Conservation (phyloP, 2,329 filamentous ascomycete genomes). For the Clarireedia sp. region DNA sequence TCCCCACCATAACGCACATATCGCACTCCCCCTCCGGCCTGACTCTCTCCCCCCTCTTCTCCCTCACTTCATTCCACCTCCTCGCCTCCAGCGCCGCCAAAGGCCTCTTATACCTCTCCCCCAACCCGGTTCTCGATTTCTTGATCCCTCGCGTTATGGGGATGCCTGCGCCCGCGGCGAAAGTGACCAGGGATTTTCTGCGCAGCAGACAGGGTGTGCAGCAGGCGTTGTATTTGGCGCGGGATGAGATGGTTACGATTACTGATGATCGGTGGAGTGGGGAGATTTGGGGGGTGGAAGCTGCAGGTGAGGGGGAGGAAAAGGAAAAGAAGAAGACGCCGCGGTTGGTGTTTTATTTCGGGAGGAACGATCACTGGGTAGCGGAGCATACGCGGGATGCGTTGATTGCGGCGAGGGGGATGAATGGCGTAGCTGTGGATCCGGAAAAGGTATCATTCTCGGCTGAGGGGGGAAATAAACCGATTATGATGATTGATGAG, state of each 20-base stretch:
- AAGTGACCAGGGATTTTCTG: conserved; percentile 46
- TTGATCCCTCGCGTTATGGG: conserved; percentile 38
- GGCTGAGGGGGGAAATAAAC: not conserved
- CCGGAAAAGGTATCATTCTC: not conserved
- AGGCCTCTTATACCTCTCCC: conserved; percentile 35
- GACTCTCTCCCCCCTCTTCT: conserved; percentile 39
- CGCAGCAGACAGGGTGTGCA: conserved; percentile 49
- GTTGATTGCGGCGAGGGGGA: conserved; percentile 41
- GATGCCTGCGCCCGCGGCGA: conserved; percentile 42
- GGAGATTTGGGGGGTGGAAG: conserved; percentile 47
- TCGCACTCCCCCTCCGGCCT: conserved; percentile 52
- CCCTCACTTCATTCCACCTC: conserved; percentile 26
- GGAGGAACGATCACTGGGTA: conserved; percentile 55
- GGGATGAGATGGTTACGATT: conserved; percentile 53
- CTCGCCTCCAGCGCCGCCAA: conserved; percentile 19
- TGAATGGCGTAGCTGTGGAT: conserved; percentile 37
- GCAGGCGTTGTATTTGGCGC: conserved; percentile 49
- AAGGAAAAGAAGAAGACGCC: conserved; percentile 28
- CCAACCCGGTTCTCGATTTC: conserved; percentile 34
- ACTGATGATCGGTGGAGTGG: conserved; percentile 51
- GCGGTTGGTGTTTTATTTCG: conserved; percentile 54
- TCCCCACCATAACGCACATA: conserved; percentile 69
- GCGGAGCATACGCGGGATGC: conserved; percentile 46
- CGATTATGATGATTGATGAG: conserved; percentile 39
- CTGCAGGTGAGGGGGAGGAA: conserved; percentile 26